Conservation (phyloP, 2,329 filamentous ascomycete species). For the Ophiostoma fasciatum region DNA sequence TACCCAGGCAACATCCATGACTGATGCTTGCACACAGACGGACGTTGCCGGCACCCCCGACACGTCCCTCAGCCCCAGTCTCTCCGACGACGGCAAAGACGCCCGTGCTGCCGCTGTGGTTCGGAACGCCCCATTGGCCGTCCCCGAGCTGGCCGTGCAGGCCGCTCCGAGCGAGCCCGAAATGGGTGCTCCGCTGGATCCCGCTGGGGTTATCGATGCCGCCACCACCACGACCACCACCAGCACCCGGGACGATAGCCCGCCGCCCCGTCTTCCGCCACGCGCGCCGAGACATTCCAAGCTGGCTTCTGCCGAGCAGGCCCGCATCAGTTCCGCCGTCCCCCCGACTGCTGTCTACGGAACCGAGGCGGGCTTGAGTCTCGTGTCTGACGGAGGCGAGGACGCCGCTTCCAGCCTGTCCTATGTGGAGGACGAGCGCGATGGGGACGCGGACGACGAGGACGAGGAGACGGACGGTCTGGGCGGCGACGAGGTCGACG, state of each 20-base stretch:
- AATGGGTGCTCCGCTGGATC: too few relatives aligned
- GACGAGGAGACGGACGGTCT: constrained; percentile 33
- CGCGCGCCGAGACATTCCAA: not conserved
- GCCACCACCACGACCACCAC: too few relatives aligned
- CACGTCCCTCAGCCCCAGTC: constrained; percentile 38
- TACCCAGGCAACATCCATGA: constrained; percentile 56
- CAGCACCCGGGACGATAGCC: too few relatives aligned
- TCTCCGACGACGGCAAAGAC: constrained; percentile 32
- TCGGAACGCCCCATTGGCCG: not conserved
- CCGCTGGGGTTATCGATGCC: too few relatives aligned
- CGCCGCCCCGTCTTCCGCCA: too few relatives aligned
- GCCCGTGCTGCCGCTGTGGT: not conserved
- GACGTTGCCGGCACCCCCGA: constrained; percentile 35
- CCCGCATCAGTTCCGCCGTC: too few relatives aligned
- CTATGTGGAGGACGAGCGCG: constrained; percentile 15
- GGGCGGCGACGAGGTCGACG: constrained; percentile 20
- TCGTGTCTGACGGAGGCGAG: constrained; percentile 12
- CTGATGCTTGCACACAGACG: constrained; percentile 53
- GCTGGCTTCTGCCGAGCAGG: not conserved
- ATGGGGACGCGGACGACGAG: constrained; percentile 25
- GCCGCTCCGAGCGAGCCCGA: too few relatives aligned
- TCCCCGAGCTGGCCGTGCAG: not conserved
- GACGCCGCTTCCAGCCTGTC: constrained; percentile 11
- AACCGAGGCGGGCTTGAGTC: too few relatives aligned
- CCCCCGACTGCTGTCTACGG: too few relatives aligned